Evolutionary conservation across 805 yeast genomes (phyloP), one percentile per base, ranked within the genome.

Genomic region (Nakazawaea sp.): DNA sequence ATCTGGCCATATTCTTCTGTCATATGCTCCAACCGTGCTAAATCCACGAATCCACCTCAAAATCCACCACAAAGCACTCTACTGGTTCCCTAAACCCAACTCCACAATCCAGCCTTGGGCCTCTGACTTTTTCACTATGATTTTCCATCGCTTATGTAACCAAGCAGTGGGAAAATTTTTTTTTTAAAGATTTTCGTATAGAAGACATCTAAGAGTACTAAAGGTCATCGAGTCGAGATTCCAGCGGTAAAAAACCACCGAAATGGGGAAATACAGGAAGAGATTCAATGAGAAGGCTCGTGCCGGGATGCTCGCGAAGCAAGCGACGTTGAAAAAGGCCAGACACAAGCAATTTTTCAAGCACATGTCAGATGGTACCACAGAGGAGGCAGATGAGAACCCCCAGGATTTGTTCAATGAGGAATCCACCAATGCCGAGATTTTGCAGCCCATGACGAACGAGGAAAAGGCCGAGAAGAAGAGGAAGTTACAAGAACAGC

Each of bases 251-350:
- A 32, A 20, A 3, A 10, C 7, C 24, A 8, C 24, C 10, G 24
- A 21, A 10, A 86, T 86, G 95, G 95, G 90, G 41, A 82, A 81
- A 43, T 85, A 84, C 55, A 71, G 92, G 47, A 73, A 75, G 57
- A 59, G 95, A 43, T 82, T 79, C 64, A 86, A 86, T 54, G 95
- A 81, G 55, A 83, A 82, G 62, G 95, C 92, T 39, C 76, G 95
- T 24, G 54, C 86, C 2, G 95, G 95, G 15, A 81, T 82, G 70
- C 78, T 86, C 50, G 78, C 87, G 20, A 85, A 81, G 65, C 84
- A 81, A 55, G 76, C 80, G 21, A 78, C 78, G 33, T 62, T 86
- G 49, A 79, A 76, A 45, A 59, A 61, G 35, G 82, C 75, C 18
- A 65, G 94, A 36, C 82, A 82, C 48, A 81, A 81, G 51, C 86